Evolutionary conservation across 202 grass and related monocot species (phyloP), one percentile per base, ranked within the genome.

Genomic region (Schoenoplectus triqueter): DNA sequence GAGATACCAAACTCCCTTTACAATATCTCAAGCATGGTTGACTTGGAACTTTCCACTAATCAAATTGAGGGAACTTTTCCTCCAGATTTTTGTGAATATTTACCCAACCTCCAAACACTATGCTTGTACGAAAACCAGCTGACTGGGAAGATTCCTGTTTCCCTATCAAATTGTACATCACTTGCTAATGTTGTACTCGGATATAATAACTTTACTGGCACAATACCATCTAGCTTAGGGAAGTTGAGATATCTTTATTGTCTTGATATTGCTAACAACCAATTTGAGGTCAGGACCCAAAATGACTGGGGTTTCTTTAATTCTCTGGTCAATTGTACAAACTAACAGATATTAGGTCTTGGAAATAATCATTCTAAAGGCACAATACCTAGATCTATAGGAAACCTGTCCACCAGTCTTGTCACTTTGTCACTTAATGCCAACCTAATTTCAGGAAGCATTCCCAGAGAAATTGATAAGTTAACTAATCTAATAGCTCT

Each of bases 61-160:
- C 22, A 82, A 40, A 50, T 92, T n/a, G 49, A 66, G 70, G 91
- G 88, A 69, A 84, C 77, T 45, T 41, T 92, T 41, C 91, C 88
- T 0, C 7, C 20, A 14, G 39, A 90, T 6, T 61, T 92, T 3
- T 86, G 91, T 19, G 14, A 42, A 41, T 60, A 61, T 50, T 63
- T 92, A 21, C 80, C 74, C 13, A 69, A 61, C 57, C 6, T 90
- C 3, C 48, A 82, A 40, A 13, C 10, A 19, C 59, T 92, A 52
- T 56, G 45, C 4, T 5, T 86, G 2, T 78, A 84, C 63, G 19
- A 17, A 31, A 87, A 76, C 4, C 40, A 7, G 6, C 59, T 91
- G 6, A 1, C 17, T 7, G 85, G 89, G 44, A 4, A 20, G 7
- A 86, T 92, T 57, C 84, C 88, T 1, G 8, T 17, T 0, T 88